A percentile compares a stretch with the other conserved stretches of the same genome.
Conservation (phyloP, 2,329 filamentous ascomycete genomes). For the Aspergillus ochraceoroseus region DNA sequence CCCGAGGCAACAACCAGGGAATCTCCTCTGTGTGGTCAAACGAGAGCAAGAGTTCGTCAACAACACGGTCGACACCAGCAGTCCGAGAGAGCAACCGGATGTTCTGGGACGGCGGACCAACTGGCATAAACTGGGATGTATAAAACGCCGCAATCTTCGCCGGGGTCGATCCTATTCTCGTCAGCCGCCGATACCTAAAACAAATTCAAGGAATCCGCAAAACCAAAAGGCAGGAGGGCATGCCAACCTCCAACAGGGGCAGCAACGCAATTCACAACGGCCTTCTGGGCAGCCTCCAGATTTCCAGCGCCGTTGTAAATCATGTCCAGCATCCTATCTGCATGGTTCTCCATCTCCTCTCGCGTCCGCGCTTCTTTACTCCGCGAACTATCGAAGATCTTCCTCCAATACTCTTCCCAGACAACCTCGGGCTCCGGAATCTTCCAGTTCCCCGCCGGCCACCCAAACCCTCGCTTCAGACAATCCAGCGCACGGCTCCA, state of each 20-base stretch:
- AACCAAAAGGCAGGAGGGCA: conserved; percentile 11
- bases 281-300: conserved; percentile 16
- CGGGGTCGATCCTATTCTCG: conserved; percentile 20
- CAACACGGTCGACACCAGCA: conserved; percentile 52
- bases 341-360: conserved; percentile 20
- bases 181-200: not conserved
- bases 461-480: conserved; percentile 55
- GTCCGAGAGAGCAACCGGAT: conserved; percentile 54
- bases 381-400: conserved; percentile 12
- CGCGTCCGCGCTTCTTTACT: not conserved
- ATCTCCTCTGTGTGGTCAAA: conserved; percentile 53
- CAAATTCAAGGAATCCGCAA: not conserved
- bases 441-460: conserved; percentile 29
- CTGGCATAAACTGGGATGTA: conserved; percentile 49
- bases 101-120: conserved; percentile 45
- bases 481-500: conserved; percentile 59
- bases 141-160: conserved; percentile 47
- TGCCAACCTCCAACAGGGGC: conserved; percentile 37
- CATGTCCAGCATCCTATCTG: conserved; percentile 21
- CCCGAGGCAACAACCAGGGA: conserved; percentile 53
- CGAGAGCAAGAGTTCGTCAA: conserved; percentile 54
- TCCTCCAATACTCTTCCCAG: conserved; percentile 38
- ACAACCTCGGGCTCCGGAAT: conserved; percentile 37
- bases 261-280: conserved; percentile 34
- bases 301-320: conserved; percentile 10